Evolutionary conservation across 768 basidiomycete species (phyloP), one percentile per base, ranked within the genome.

Genomic region (Hericium rajendrae): DNA sequence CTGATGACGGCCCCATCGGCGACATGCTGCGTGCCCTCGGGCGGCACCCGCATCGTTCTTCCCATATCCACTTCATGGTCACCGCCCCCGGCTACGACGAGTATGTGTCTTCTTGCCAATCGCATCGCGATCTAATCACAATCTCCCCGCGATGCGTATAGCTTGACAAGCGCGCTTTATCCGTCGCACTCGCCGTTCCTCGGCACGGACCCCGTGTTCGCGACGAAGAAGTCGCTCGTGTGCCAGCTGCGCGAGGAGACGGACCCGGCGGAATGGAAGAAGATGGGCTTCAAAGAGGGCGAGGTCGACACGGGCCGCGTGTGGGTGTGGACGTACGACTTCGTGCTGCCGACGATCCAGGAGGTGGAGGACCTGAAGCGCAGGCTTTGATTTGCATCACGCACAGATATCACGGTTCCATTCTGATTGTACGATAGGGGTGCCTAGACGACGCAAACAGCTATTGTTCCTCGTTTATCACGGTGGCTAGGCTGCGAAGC

Each of bases 131-230:
- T 32, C 26, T 41, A 38, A 28, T 52, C 38, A 15, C 5, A 11
- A 54, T 26, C 13, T 40, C 18, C 10, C 48, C n/a, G 43, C 18
- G 15, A 11, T 10, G 2, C 9, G 49, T 46, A 20, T 20, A 46
- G 43, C 43, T 15, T 71, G 37, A 70, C 69, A 16, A 68, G 68
- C 4, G 70, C 70, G 15, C 63, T 71, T 15, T 71, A 71, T 58
- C 70, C 70, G 8, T 65, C 66, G 4, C 67, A 69, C 57, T 69
- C 68, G 28, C 70, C 70, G 16, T 71, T 71, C 66, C 67, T 71
- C 10, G 70, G 70, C 48, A 71, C 69, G 0, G 70, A 71, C 59
- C 70, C 70, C 32, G 70, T 71, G 2, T 71, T 71, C 53, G 70
- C 70, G 37, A 71, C 70, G 2, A 68, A 67, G 65, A 70, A 68